Conservation (phyloP, 805 yeast genomes). For the Ogataea chonburiensis region DNA sequence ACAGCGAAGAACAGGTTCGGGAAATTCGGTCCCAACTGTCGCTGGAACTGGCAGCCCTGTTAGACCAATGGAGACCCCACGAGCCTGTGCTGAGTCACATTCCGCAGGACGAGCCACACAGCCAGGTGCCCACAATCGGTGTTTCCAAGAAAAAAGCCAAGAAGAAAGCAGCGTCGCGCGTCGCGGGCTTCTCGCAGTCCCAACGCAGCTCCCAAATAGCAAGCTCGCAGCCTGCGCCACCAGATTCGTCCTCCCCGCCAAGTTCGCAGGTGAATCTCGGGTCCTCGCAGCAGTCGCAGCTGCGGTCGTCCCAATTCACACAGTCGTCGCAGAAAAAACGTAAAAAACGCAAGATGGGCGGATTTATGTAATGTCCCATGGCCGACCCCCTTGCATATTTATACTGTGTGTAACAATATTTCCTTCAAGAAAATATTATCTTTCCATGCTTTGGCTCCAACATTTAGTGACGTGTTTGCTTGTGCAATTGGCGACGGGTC, state of each 20-base stretch:
- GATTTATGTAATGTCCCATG: conserved; percentile 14
- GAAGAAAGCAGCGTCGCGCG: background rate
- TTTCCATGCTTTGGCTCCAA: conserved; percentile 4
- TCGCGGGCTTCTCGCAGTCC: conserved; percentile 2
- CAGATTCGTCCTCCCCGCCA: conserved; percentile 1
- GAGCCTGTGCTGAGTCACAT: conserved; percentile 4
- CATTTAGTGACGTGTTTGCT: conserved; percentile 1
- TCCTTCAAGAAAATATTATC: conserved; percentile 3
- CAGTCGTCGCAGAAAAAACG: conserved; percentile 12
- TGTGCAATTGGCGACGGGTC: conserved; percentile 3
- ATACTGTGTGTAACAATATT: conserved; percentile 1
- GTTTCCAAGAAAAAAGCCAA: conserved; percentile 8
- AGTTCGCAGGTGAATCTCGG: background rate
- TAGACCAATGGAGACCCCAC: conserved; percentile 20
- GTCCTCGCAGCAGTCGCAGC: conserved; percentile 10
- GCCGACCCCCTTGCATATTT: conserved; percentile 2
- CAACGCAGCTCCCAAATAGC: too few relatives aligned
- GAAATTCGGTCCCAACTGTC: conserved; percentile 10
- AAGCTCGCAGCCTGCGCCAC: background rate
- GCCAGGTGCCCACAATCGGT: conserved; percentile 14
- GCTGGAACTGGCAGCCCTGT: conserved; percentile 11
- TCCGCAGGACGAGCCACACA: conserved; percentile 4
- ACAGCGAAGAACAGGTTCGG: conserved; percentile 2
- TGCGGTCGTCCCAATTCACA: conserved; percentile 3
- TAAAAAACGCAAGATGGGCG: conserved; percentile 21